Conservation (phyloP, 768 basidiomycete genomes). For the Tricholoma furcatifolium region DNA sequence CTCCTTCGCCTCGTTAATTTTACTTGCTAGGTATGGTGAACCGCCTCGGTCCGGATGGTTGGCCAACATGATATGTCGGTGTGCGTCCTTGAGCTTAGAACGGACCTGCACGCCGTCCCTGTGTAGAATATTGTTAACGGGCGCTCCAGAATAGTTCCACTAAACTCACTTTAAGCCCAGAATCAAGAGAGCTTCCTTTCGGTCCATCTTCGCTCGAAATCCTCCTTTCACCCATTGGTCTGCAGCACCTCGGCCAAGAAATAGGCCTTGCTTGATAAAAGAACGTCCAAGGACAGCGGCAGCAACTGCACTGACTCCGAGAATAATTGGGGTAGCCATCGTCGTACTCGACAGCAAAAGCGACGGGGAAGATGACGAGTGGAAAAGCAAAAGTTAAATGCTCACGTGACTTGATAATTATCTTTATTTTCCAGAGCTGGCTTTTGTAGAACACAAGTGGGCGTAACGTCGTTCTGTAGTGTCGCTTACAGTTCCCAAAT, state of each 20-base stretch:
- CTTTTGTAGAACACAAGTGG: too few relatives aligned
- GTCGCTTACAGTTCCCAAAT: too few relatives aligned
- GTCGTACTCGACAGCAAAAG: slow-evolving; percentile 23
- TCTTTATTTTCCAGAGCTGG: too few relatives aligned
- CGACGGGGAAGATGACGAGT: too few relatives aligned
- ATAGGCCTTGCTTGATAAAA: slow-evolving; percentile 59
- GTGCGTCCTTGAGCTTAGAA: slow-evolving; percentile 88
- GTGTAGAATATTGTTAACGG: slow-evolving; percentile 2
- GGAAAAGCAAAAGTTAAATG: too few relatives aligned
- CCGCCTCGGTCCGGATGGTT: slow-evolving; percentile 99
- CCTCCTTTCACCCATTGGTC: slow-evolving; percentile 93
- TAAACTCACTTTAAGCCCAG: slow-evolving; percentile 84
- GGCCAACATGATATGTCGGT: slow-evolving; percentile 94
- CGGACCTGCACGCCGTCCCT: slow-evolving; percentile 84
- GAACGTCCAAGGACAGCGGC: slow-evolving; percentile 76
- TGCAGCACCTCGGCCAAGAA: slow-evolving; percentile 59
- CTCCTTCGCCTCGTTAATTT: slow-evolving; percentile 99
- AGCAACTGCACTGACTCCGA: slow-evolving; percentile 76
- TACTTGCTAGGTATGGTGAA: slow-evolving; percentile 96
- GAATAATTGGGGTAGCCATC: slow-evolving; percentile 79
- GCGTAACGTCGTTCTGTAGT: too few relatives aligned
- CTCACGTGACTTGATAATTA: too few relatives aligned
- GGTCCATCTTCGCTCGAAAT: slow-evolving; percentile 95
- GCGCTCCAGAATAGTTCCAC: slow-evolving; percentile 6
- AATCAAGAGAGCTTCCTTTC: slow-evolving; percentile 88